A percentile compares a stretch with the other conserved stretches of the same genome.
Evolutionary conservation across 177 flowering plant species (phyloP).

Genomic region (Vitis hybrid): DNA sequence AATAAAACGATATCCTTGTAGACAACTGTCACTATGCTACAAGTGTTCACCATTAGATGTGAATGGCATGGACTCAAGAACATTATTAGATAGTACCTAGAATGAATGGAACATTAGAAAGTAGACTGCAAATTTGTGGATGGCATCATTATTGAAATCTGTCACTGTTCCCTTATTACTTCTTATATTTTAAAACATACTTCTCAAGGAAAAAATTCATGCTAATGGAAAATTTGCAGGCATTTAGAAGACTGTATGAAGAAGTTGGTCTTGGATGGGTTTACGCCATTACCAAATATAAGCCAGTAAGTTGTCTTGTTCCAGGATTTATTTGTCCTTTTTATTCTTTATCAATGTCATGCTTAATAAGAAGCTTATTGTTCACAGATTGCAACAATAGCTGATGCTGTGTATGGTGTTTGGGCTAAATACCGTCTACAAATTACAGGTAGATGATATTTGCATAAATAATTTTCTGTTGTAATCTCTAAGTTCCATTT

Average conservation of each 20-base stretch:
- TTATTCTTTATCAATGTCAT: background rate
- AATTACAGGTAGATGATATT: constrained; percentile 45
- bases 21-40: no score
- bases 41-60: no score
- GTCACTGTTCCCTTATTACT: background rate
- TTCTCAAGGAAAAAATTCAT: constrained; percentile 4
- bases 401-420: constrained; percentile 55
- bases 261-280: constrained; percentile 97
- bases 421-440: constrained; percentile 83
- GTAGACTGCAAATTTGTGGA: background rate
- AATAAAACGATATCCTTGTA: no score
- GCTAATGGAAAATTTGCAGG: constrained; percentile 42
- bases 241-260: constrained; percentile 85
- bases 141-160: background rate
- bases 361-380: background rate
- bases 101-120: no score
- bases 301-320: constrained; percentile 59
- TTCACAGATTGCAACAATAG: constrained; percentile 50
- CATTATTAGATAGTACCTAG: no score
- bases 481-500: background rate
- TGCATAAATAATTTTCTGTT: background rate
- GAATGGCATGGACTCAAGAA: no score
- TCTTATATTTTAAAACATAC: background rate
- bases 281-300: constrained; percentile 82
- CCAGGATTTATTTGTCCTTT: background rate